Percentiles rank a stretch among this genome's conserved stretches.
These are phyloP conservation scores for Amaranthus palmeri DNA, from an alignment of 148 eudicot genomes.

Conservation along the genomic window DNA sequence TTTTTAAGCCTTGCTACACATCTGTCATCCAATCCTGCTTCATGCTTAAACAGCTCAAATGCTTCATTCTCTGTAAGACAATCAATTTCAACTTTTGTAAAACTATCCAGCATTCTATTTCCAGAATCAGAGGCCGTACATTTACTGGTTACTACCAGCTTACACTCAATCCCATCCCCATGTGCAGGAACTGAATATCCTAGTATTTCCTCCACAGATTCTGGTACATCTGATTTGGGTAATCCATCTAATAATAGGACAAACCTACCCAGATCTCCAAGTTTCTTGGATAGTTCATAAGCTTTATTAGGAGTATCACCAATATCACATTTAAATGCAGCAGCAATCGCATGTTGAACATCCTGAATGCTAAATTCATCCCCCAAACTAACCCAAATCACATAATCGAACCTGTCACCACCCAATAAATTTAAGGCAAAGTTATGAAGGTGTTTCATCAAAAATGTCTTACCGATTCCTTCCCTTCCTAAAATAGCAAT, in stretches of 20 bases:
- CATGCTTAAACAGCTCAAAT: conserved; percentile 2
- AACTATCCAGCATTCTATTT: conserved; percentile 1
- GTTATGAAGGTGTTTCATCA: no score
- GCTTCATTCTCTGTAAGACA: conserved; percentile 12
- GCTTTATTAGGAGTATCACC: conserved; percentile 8
- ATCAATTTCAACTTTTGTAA: neutral
- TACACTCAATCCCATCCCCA: conserved; percentile 1
- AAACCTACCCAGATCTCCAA: conserved; percentile 5
- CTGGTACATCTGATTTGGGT: neutral
- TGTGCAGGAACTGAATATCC: conserved; percentile 1
- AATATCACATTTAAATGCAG: conserved; percentile 14
- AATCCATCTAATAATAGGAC: conserved; percentile 22
- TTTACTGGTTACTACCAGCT: conserved; percentile 9
- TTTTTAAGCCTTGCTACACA: neutral
- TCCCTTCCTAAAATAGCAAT: no score
- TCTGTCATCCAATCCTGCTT: neutral
- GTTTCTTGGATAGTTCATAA: neutral
- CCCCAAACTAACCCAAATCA: no score
- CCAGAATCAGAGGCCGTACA: neutral
- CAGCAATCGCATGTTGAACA: conserved; percentile 20
- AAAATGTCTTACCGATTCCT: no score
- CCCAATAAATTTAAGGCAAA: no score
- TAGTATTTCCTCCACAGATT: neutral
- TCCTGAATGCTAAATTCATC: neutral
- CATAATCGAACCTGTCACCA: no score